A percentile compares a stretch with the other conserved stretches of the same genome.
Evolutionary conservation across 2,329 filamentous ascomycete species (phyloP).

Genomic region (Diaporthe humulicola): DNA sequence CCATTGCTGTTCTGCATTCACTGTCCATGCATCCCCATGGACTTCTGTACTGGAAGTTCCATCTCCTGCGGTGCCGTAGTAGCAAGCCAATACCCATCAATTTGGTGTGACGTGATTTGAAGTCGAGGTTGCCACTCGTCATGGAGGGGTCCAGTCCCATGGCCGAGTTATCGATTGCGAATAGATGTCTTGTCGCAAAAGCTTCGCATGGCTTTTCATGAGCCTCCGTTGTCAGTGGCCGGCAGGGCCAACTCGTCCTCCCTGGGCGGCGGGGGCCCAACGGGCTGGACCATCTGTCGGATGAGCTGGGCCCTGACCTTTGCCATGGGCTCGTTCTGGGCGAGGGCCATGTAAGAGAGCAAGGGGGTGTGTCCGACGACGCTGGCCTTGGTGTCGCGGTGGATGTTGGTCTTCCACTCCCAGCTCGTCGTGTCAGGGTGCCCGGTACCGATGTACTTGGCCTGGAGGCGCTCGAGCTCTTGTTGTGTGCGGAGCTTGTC

Average conservation of each 20-base stretch:
- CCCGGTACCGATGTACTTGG: conserved; percentile 95
- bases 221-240: conserved; percentile 42
- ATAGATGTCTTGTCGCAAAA: neutral
- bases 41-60: neutral
- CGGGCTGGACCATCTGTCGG: conserved; percentile 80
- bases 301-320: conserved; percentile 86
- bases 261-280: conserved; percentile 68
- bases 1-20: neutral
- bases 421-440: conserved; percentile 97
- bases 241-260: conserved; percentile 58
- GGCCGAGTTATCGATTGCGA: neutral
- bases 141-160: neutral
- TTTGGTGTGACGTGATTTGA: neutral
- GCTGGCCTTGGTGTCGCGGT: conserved; percentile 90
- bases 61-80: neutral
- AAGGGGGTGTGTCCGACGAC: conserved; percentile 92
- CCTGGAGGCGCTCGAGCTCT: conserved; percentile 96
- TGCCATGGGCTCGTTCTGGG: conserved; percentile 86
- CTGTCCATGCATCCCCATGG: neutral
- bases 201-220: neutral
- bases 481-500: conserved; percentile 98
- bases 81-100: neutral
- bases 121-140: neutral
- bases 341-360: conserved; percentile 89
- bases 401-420: conserved; percentile 97